Base-by-base conservation (phyloP, 257 asterid species). In the Nyctanthes arbortristis region DNA sequence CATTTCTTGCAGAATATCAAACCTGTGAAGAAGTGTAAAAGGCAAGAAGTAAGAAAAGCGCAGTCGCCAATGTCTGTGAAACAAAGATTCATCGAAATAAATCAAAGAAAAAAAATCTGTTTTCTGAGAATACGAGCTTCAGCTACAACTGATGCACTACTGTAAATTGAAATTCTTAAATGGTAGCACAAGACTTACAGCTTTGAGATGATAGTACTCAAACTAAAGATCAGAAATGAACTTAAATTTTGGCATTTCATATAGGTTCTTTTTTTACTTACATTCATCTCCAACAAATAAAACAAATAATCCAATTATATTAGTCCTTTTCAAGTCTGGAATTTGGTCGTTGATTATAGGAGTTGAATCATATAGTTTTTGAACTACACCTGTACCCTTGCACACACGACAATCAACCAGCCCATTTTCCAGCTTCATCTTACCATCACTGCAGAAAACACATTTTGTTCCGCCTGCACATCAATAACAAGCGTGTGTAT, bases 1-100 rank as follows among this genome's bases (percentile, higher is more conserved):
- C 98, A 93, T 70, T 83, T 93, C 89, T 93, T 93, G 93, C 97
- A 93, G 33, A 93, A 85, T 75, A 93, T 67, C 84, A 90, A 77
- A 47, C 97, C 98, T 90, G 85, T 63, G 40, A 40, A 14, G 63
- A 37, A 0, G 65, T 52, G n/a, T n/a, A n/a, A 59, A 72, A 1
- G 43, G 16, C 2, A 16, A 1, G 27, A 27, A 67, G 39, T 64
- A 8, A 74, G 31, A 58, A 47, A 47, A 47, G 57, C 11, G 12
- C 12, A 1, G 6, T 22, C 20, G 7, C 57, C n/a, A 3, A 0
- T 47, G 27, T 4, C 7, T 16, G 22, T 40, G 52, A 4, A 11
- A 37, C 13, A 37, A 37, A 37, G 45, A 11, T 37, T 3, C 13
- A 11, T 2, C n/a, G 10, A 11, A 37, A 37, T 37, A 37, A 37